Evolutionary conservation across 768 basidiomycete species (phyloP), one percentile per base, ranked within the genome.

Genomic region (Tulasnella sp.): DNA sequence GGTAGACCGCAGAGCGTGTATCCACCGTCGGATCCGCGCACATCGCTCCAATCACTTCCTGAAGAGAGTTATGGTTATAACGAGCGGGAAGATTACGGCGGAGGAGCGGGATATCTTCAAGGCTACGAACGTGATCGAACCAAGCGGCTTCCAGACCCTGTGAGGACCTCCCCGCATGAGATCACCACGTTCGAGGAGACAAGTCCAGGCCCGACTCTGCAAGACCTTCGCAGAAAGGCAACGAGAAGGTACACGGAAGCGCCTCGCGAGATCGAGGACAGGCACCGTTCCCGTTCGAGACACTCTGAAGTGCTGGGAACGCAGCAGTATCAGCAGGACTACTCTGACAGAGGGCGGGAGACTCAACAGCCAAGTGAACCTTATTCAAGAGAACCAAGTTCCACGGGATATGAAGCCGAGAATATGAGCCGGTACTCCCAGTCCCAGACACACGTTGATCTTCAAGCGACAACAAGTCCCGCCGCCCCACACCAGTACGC

Each of bases 11-110:
- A 59, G 11, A 59, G 52, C 52, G 52, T 59, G 16, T 59, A 59
- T n/a, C 71, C 35, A 17, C 62, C 35, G 7, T 65, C 64, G 19
- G 52, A 39, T 8, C 29, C 62, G 22, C 71, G 62, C 22, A 70
- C 69, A 39, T 70, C 69, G 69, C 37, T 70, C 22, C 69, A 70
- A 29, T 59, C 69, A 14, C 41, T 70, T 16, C 44, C 52, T 22
- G 44, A 70, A 22, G 69, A 29, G 19, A 36, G 36, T 36, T 39
- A 66, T 32, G 62, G 37, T 12, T 59, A 72, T 22, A 47, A 72
- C n/a, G 71, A 40, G 29, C 17, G 35, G 35, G 34, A 26, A n/a
- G 64, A 34, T 5, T 16, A 16, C 19, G 26, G 22, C 16, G 64
- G 64, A 29, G 64, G 11, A 12, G 64, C 26, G 12, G 52, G 52